Evolutionary conservation across 148 eudicot genomes (phyloP).

Genomic region (Nepenthes mirabilis): DNA sequence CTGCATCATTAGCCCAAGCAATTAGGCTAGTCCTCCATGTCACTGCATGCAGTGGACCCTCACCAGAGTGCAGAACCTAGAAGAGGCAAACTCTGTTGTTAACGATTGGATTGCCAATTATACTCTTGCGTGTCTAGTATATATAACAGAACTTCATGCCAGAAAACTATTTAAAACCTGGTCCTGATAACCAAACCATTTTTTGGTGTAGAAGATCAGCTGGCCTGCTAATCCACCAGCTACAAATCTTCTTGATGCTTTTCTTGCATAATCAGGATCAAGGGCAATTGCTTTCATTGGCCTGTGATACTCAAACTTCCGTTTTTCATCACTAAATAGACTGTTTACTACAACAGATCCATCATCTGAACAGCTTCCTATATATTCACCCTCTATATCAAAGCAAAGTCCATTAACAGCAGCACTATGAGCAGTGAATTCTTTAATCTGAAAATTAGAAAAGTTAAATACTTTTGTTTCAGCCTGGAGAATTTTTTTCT

Average conservation of each 20-base stretch:
- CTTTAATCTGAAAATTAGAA: slow-evolving; percentile 55
- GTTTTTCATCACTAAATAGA: slow-evolving; percentile 76
- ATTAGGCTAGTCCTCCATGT: slow-evolving; percentile 78
- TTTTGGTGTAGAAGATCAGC: slow-evolving; percentile 58
- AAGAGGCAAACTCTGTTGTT: not conserved
- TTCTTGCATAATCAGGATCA: slow-evolving; percentile 86
- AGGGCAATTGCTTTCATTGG: slow-evolving; percentile 93
- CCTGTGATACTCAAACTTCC: slow-evolving; percentile 88
- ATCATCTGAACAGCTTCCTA: slow-evolving; percentile 99
- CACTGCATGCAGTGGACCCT: slow-evolving; percentile 95
- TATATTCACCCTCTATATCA: slow-evolving; percentile 82
- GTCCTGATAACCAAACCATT: slow-evolving; percentile 85
- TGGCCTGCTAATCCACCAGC: slow-evolving; percentile 98
- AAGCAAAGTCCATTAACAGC: slow-evolving; percentile 85
- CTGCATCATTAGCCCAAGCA: slow-evolving; percentile 98
- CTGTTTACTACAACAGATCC: slow-evolving; percentile 81
- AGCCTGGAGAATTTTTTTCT: too few relatives aligned
- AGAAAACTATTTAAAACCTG: slow-evolving; percentile 42
- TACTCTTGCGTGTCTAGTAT: not conserved
- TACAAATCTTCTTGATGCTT: slow-evolving; percentile 75
- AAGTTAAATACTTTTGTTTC: too few relatives aligned
- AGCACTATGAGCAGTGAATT: slow-evolving; percentile 65
- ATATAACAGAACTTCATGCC: slow-evolving; percentile 1
- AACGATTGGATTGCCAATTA: not conserved
- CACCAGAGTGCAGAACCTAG: slow-evolving; percentile 93